A percentile compares a stretch with the other conserved stretches of the same genome.
Conservation (phyloP, 805 yeast genomes). For the Candida michaelii region DNA sequence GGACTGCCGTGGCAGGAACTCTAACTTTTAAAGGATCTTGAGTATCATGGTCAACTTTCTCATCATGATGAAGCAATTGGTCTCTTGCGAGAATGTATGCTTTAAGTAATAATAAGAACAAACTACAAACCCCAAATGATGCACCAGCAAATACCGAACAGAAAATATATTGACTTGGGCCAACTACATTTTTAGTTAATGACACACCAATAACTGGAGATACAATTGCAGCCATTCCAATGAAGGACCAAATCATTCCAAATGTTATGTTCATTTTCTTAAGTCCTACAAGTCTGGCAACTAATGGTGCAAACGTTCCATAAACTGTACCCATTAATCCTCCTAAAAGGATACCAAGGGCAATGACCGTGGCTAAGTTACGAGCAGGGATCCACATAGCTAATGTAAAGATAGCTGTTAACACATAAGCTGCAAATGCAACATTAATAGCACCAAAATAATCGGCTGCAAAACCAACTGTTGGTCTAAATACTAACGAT, state of each 20-base stretch:
- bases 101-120: slow-evolving; percentile 45
- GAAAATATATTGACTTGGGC: slow-evolving; percentile 48
- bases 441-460: slow-evolving; percentile 50
- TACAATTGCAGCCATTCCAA: slow-evolving; percentile 50
- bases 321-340: slow-evolving; percentile 61
- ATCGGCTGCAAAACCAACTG: slow-evolving; percentile 51
- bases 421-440: slow-evolving; percentile 21
- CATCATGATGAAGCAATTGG: not conserved
- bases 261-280: slow-evolving; percentile 48
- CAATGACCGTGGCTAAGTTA: slow-evolving; percentile 54
- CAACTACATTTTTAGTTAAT: slow-evolving; percentile 37
- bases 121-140: slow-evolving; percentile 48
- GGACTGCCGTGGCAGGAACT: slow-evolving; percentile 2
- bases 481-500: slow-evolving; percentile 53
- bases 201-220: slow-evolving; percentile 63
- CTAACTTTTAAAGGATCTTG: not conserved
- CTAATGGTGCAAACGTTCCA: slow-evolving; percentile 53
- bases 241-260: slow-evolving; percentile 52
- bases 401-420: slow-evolving; percentile 27
- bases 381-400: slow-evolving; percentile 52
- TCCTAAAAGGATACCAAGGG: slow-evolving; percentile 54
- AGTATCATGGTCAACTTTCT: slow-evolving; percentile 4
- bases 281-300: slow-evolving; percentile 56
- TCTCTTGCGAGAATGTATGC: slow-evolving; percentile 60
- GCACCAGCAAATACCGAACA: slow-evolving; percentile 62